phyloP scores from a whole-genome alignment of 352 stramenopile genomes.

The Globisporangium paroecandrum region DNA sequence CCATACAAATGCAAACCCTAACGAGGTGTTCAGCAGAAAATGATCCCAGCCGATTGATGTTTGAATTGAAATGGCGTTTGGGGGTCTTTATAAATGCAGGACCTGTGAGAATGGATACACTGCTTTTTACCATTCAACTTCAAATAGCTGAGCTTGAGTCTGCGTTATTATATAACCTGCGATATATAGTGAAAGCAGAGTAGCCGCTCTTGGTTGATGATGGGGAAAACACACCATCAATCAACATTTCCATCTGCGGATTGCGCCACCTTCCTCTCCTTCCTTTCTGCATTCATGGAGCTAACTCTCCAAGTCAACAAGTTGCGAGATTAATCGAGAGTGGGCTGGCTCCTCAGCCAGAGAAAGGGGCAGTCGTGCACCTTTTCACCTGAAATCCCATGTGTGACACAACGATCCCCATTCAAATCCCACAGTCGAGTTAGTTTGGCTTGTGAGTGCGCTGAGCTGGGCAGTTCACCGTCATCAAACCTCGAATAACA shows the following conservation, averaged over 20 bases:
- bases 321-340: background rate
- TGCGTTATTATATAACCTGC: background rate
- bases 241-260: background rate
- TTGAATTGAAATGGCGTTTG: background rate
- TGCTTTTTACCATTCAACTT: no score
- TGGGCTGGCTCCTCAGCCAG: background rate
- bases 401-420: background rate
- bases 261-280: background rate
- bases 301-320: background rate
- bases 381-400: background rate
- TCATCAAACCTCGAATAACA: no score
- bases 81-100: background rate
- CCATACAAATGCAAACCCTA: constrained; percentile 1
- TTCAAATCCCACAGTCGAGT: background rate
- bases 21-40: background rate
- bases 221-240: background rate
- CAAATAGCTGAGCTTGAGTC: background rate
- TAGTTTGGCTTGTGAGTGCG: background rate
- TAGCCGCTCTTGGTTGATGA: background rate
- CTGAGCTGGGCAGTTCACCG: background rate
- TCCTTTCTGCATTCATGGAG: background rate
- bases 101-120: background rate
- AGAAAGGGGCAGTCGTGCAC: background rate
- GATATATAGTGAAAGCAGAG: background rate
- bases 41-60: background rate